Evolutionary conservation across 1,284 basidiomycete genomes (phyloP).

Genomic region (Cryptococcus jaspeensis): DNA sequence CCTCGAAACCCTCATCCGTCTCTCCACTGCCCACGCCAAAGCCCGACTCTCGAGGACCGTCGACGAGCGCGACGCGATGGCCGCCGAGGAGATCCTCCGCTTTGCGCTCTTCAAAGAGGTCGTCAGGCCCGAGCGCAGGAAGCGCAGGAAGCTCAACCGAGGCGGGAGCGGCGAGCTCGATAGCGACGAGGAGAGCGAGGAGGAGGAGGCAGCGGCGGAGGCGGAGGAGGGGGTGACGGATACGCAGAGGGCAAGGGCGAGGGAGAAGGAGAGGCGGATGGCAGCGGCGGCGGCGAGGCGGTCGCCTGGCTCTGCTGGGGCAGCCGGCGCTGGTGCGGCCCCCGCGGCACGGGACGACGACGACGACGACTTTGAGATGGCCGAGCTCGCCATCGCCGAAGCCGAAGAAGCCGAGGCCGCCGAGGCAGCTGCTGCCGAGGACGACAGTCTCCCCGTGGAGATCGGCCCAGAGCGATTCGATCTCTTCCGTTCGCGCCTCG

Average conservation of each 20-base stretch:
- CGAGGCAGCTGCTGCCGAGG: conserved; percentile 4
- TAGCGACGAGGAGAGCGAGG: conserved; percentile 57
- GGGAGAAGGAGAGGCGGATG: conserved; percentile 56
- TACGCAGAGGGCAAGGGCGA: conserved; percentile 43
- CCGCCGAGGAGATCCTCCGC: conserved; percentile 91
- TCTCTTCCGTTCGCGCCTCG: conserved; percentile 73
- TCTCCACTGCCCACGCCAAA: conserved; percentile 97
- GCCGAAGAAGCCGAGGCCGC: neutral
- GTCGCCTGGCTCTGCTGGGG: conserved; percentile 3
- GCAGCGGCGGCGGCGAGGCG: conserved; percentile 18
- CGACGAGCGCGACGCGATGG: conserved; percentile 79
- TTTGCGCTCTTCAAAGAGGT: conserved; percentile 99
- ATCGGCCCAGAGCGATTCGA: conserved; percentile 55
- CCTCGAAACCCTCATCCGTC: conserved; percentile 96
- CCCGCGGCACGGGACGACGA: conserved; percentile 44
- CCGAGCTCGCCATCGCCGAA: conserved; percentile 12
- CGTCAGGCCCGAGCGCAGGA: conserved; percentile 67
- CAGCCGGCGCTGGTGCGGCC: neutral
- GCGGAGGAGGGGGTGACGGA: conserved; percentile 27
- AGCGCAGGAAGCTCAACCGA: conserved; percentile 74
- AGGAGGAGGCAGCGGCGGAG: conserved; percentile 53
- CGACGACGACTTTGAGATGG: conserved; percentile 38
- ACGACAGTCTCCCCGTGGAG: conserved; percentile 53
- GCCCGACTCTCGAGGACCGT: conserved; percentile 83
- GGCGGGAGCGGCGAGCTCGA: conserved; percentile 58